phyloP scores from a whole-genome alignment of 306 rosid species.

The Cercis canadensis region DNA sequence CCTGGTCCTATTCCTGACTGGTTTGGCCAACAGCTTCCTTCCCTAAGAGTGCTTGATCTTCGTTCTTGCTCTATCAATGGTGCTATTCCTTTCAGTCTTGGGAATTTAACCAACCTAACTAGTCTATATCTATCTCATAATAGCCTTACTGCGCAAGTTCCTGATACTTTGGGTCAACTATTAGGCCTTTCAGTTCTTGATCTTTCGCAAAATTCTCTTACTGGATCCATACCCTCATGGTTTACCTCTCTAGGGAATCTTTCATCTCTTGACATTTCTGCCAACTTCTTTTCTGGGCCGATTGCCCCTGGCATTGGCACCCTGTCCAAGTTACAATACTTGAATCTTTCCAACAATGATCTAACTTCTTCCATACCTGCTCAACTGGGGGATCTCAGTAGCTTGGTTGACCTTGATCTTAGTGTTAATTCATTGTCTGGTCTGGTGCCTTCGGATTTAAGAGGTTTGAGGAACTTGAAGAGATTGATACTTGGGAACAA shows the following conservation, averaged over 20 bases:
- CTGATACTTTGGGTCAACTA: conserved; percentile 64
- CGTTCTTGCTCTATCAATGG: conserved; percentile 69
- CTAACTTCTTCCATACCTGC: conserved; percentile 68
- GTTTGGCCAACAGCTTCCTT: conserved; percentile 62
- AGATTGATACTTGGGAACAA: conserved; percentile 57
- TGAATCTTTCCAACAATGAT: conserved; percentile 76
- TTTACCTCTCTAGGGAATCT: conserved; percentile 64
- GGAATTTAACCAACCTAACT: conserved; percentile 70
- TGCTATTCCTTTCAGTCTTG: conserved; percentile 69
- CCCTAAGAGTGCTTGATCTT: conserved; percentile 79
- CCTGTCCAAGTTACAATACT: conserved; percentile 61
- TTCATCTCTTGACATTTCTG: conserved; percentile 68
- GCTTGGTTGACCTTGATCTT: conserved; percentile 86
- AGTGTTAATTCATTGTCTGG: conserved; percentile 69
- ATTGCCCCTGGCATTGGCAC: conserved; percentile 62
- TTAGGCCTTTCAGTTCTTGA: conserved; percentile 65
- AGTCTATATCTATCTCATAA: conserved; percentile 69
- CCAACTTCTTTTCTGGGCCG: conserved; percentile 63
- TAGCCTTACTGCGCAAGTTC: conserved; percentile 68
- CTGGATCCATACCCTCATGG: conserved; percentile 60
- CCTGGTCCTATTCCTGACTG: conserved; percentile 78
- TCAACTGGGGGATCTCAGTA: conserved; percentile 60
- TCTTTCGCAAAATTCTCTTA: conserved; percentile 66
- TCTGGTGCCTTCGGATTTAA: conserved; percentile 55
- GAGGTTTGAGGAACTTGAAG: conserved; percentile 62